Evolutionary conservation across 805 yeast genomes (phyloP).

Genomic region (Groenewaldozyma salmanticensis): DNA sequence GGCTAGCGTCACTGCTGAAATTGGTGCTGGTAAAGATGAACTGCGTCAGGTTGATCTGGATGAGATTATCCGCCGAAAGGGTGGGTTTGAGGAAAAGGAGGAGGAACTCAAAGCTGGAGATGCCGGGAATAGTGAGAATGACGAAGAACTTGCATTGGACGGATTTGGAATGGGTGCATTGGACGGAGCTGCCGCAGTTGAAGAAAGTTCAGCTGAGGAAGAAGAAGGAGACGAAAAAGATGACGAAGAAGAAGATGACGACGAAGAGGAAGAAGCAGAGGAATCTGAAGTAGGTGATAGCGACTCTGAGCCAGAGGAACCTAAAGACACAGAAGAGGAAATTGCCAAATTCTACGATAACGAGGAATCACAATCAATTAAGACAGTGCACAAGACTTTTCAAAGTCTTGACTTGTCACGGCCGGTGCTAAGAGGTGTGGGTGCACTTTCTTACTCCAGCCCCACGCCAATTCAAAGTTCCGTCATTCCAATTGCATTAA

Average conservation of each 20-base stretch:
- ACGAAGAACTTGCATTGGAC: constrained; percentile 33
- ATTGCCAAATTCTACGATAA: constrained; percentile 69
- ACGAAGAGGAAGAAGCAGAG: constrained; percentile 23
- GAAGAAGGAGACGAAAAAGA: constrained; percentile 20
- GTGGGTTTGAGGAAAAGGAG: constrained; percentile 52
- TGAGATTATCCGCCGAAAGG: constrained; percentile 75
- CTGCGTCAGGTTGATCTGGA: constrained; percentile 72
- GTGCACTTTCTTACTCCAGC: constrained; percentile 68
- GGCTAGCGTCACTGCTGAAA: constrained; percentile 23
- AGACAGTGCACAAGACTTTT: constrained; percentile 52
- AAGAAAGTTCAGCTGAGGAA: constrained; percentile 14
- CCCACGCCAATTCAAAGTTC: constrained; percentile 95
- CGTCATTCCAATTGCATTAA: constrained; percentile 82
- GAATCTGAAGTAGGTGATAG: constrained; percentile 25
- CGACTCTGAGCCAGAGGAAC: constrained; percentile 26
- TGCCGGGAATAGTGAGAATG: constrained; percentile 30
- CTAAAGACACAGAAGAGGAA: constrained; percentile 54
- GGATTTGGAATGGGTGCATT: constrained; percentile 30
- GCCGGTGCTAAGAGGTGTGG: constrained; percentile 77
- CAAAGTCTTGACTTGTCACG: constrained; percentile 75
- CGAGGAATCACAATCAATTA: constrained; percentile 40
- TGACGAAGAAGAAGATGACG: constrained; percentile 23
- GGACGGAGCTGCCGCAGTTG: constrained; percentile 25
- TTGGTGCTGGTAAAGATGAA: constrained; percentile 24
- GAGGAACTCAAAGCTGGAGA: constrained; percentile 26